A percentile compares a stretch with the other conserved stretches of the same genome.
Conservation (phyloP, 169 alveolate genomes). For the Eimeria falciformis region DNA sequence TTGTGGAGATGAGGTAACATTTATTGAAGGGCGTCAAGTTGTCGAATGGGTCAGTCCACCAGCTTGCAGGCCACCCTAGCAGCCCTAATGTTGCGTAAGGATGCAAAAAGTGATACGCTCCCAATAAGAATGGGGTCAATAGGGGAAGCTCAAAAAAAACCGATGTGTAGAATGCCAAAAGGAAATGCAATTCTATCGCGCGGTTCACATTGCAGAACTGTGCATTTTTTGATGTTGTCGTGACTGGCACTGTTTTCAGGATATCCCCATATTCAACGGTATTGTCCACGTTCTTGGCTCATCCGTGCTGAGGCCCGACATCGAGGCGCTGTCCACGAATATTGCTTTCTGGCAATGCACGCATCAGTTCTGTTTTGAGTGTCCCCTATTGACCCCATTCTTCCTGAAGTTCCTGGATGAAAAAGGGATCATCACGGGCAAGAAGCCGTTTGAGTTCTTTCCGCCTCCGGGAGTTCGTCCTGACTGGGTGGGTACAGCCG, state of each 20-base stretch:
- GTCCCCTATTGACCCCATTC: slow-evolving; percentile 66
- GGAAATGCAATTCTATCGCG: no score
- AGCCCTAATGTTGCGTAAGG: no score
- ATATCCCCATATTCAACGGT: slow-evolving; percentile 75
- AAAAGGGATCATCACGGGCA: slow-evolving; percentile 62
- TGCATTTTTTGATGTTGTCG: no score
- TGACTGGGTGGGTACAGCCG: slow-evolving; percentile 64
- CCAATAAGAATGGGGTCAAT: slow-evolving; percentile 54
- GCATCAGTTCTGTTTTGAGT: slow-evolving; percentile 75
- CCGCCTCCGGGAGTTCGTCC: slow-evolving; percentile 74
- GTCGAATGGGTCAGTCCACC: slow-evolving; percentile 47
- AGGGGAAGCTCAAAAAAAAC: slow-evolving; percentile 69
- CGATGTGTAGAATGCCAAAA: slow-evolving; percentile 76
- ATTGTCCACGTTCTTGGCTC: slow-evolving; percentile 71
- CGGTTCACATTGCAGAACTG: no score
- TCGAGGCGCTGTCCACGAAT: slow-evolving; percentile 65
- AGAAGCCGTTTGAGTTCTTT: slow-evolving; percentile 67
- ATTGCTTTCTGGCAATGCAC: slow-evolving; percentile 77
- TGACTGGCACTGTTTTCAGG: no score
- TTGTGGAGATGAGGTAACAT: slow-evolving; percentile 52
- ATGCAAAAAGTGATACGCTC: no score
- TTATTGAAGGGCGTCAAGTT: slow-evolving; percentile 72
- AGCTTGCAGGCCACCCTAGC: no score
- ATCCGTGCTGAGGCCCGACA: slow-evolving; percentile 71
- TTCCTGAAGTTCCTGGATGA: slow-evolving; percentile 62